Percentiles rank a stretch among this genome's conserved stretches.
These are phyloP conservation scores for Backusella psychrophila DNA, from an alignment of 192 early-diverging fungal species.

Conservation along the genomic window DNA sequence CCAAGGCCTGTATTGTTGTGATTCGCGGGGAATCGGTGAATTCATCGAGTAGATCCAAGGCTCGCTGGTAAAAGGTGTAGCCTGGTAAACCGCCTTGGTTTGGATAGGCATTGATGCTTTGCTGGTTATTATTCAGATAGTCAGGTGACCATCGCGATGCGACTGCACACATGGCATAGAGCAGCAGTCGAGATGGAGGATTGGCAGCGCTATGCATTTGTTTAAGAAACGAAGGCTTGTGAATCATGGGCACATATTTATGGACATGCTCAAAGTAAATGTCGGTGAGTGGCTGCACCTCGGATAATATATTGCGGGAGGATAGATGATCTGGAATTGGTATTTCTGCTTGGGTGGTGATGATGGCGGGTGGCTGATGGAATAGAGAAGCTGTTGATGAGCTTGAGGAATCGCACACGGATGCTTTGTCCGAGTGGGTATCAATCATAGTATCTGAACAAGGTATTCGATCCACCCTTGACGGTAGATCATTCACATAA, in stretches of 20 bases:
- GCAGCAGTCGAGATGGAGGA: slow-evolving; percentile 47
- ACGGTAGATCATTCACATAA: slow-evolving; percentile 24
- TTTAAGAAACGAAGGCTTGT: slow-evolving; percentile 47
- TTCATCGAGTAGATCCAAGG: slow-evolving; percentile 43
- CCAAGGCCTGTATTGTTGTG: slow-evolving; percentile 49
- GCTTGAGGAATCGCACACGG: slow-evolving; percentile 8
- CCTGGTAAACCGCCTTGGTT: slow-evolving; percentile 16
- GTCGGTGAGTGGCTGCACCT: slow-evolving; percentile 27
- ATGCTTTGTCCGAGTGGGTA: slow-evolving; percentile 16
- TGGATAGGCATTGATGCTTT: neutral
- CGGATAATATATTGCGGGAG: neutral
- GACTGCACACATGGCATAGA: slow-evolving; percentile 55
- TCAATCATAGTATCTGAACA: neutral
- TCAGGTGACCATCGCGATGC: slow-evolving; percentile 43
- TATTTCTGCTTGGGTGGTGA: neutral
- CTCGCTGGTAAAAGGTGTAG: slow-evolving; percentile 23
- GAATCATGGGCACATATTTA: slow-evolving; percentile 52
- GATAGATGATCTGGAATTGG: slow-evolving; percentile 12
- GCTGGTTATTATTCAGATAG: neutral
- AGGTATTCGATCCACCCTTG: slow-evolving; percentile 15
- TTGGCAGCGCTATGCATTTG: slow-evolving; percentile 45
- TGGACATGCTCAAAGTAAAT: slow-evolving; percentile 54
- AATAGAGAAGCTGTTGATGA: slow-evolving; percentile 12
- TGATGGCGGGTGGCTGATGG: neutral
- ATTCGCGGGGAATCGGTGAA: slow-evolving; percentile 48